Evolutionary conservation across 2,329 filamentous ascomycete genomes (phyloP), one percentile per base, ranked within the genome.

Genomic region (Botrytis porri): DNA sequence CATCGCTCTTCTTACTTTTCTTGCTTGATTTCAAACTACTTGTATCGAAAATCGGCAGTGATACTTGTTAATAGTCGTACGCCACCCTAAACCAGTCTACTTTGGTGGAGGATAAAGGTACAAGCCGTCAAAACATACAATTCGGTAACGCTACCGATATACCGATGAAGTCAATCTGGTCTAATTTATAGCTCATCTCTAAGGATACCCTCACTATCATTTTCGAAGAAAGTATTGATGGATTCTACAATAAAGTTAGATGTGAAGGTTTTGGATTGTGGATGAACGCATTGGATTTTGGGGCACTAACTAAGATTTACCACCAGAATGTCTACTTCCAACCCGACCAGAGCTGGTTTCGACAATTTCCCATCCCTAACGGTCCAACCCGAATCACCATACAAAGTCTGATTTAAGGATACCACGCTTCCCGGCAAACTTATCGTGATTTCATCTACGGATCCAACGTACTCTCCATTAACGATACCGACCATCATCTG

Each of bases 401-500:
- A 79, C 35, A 79, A 37, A 14, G 77, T 71, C 48, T 75, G 43
- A 29, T 74, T 72, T 1, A 78, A 25, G 1, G 63, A 71, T 0
- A 32, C 29, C 2, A 70, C 75, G 16, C 22, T 65, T 6, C 35
- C 54, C 4, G 78, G 79, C 20, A 80, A 57, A 20, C 37, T 73
- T 14, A 80, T 76, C 8, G 54, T 76, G 0, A 79, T 64, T 14
- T 37, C 37, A 1, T 51, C 39, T 4, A 29, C 59, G 2, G 48
- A 74, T 70, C 76, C 71, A 7, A 60, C 32, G 71, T 83, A 82
- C 51, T 81, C 77, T n/a, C 80, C 72, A 76, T 82, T 82, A 25
- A 83, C 80, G 43, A 85, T 74, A 45, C 81, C 81, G 60, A 85
- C 75, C 67, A 85, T 76, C 75, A 84, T 80, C 74, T 78, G 78